Evolutionary conservation across 495 filamentous ascomycete species (phyloP), one percentile per base, ranked within the genome.

Genomic region (Trichoderma gamsii): DNA sequence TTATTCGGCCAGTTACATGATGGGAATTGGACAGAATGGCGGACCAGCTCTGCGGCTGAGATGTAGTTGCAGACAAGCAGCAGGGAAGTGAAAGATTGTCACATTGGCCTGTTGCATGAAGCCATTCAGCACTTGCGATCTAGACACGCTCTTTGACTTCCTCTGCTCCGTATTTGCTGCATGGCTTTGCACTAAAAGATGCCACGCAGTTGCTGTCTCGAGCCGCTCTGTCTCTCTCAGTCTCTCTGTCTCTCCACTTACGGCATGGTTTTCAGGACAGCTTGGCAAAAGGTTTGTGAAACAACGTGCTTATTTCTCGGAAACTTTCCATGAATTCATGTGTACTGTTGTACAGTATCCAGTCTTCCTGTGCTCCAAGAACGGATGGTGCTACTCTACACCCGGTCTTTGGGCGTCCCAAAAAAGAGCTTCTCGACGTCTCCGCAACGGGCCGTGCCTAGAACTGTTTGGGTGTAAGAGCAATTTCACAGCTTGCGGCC

Each of bases 361-460:
- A 38, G 7, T 38, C 35, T 9, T 38, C 35, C 35, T 38, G 8
- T 38, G 5, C 8, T 38, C 35, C 8, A 38, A 38, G 35, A 5
- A 9, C 35, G 3, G 35, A 7, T 52, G 18, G 49, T 52, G 49
- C 49, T 52, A 52, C 44, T 44, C 15, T 49, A 49, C n/a, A 25
- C 25, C 18, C 9, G n/a, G 49, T 23, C 49, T 52, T 38, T 38
- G 35, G 8, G 35, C 35, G 35, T 7, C 51, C 51, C 56, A 6
- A 61, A 49, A 49, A 16, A 2, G n/a, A n/a, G 56, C 25, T 61
- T 12, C 49, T 52, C 16, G 16, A 25, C 23, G 56, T 23, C 56
- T 61, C 56, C 56, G 56, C 56, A 61, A 61, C 56, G 56, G 56
- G 56, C 56, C 56, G 56, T 61, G 56, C 56, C 56, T 61, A 61